phyloP scores from a whole-genome alignment of 108 stramenopile genomes.

The Skeletonema marinoi region DNA sequence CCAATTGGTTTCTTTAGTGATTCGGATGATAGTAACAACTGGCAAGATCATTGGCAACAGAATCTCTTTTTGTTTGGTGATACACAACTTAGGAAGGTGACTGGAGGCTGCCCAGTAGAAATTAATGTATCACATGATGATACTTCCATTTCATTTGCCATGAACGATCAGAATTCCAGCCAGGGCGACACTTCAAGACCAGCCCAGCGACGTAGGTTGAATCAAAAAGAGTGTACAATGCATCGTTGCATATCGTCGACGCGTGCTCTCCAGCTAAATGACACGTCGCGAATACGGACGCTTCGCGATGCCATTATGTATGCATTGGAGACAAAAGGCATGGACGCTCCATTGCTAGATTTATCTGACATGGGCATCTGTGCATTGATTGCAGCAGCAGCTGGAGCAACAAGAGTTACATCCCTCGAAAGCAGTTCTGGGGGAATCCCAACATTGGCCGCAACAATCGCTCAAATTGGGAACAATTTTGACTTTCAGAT shows the following conservation, averaged over 20 bases:
- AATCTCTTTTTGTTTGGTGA: slow-evolving; percentile 66
- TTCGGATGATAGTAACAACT: slow-evolving; percentile 25
- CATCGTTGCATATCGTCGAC: slow-evolving; percentile 49
- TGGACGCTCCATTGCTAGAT: slow-evolving; percentile 61
- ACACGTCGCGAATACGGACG: slow-evolving; percentile 36
- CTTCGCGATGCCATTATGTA: slow-evolving; percentile 48
- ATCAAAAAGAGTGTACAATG: slow-evolving; percentile 2
- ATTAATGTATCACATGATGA: slow-evolving; percentile 61
- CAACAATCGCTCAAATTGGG: slow-evolving; percentile 70
- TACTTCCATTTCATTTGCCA: slow-evolving; percentile 50
- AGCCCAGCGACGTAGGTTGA: slow-evolving; percentile 18
- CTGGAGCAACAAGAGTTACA: slow-evolving; percentile 57
- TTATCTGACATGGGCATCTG: slow-evolving; percentile 80
- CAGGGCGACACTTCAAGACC: slow-evolving; percentile 14
- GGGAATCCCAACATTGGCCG: slow-evolving; percentile 53
- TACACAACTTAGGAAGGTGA: slow-evolving; percentile 25
- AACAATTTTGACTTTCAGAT: slow-evolving; percentile 60
- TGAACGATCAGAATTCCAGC: neutral
- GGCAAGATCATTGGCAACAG: slow-evolving; percentile 91
- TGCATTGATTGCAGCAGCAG: slow-evolving; percentile 71
- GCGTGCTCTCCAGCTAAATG: slow-evolving; percentile 75
- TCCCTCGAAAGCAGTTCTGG: slow-evolving; percentile 68
- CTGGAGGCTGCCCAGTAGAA: slow-evolving; percentile 34
- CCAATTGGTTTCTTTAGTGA: slow-evolving; percentile 17
- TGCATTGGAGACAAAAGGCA: slow-evolving; percentile 45